These are phyloP conservation scores for Colletotrichum scovillei DNA, from an alignment of 2,329 filamentous ascomycete genomes.

Conservation along the genomic window DNA sequence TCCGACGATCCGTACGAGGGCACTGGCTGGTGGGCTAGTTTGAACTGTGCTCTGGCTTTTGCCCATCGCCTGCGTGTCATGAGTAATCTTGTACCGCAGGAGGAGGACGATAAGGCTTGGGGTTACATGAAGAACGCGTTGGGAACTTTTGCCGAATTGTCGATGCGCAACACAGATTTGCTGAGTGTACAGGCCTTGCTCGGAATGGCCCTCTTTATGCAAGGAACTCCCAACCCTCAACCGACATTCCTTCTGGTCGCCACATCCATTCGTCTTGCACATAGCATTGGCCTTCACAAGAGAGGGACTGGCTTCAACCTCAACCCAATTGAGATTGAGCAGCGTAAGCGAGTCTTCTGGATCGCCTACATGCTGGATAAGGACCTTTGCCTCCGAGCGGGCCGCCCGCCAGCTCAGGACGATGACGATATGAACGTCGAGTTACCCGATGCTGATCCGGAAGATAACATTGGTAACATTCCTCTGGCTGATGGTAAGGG, in stretches of 20 bases:
- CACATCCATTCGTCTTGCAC: slow-evolving; percentile 88
- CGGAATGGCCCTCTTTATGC: slow-evolving; percentile 93
- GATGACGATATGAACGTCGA: slow-evolving; percentile 92
- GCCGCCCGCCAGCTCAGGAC: slow-evolving; percentile 70
- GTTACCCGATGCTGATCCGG: slow-evolving; percentile 88
- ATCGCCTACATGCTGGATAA: slow-evolving; percentile 75
- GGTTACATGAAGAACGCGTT: slow-evolving; percentile 96
- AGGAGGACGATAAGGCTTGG: slow-evolving; percentile 96
- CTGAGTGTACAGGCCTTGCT: slow-evolving; percentile 93
- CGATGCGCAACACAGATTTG: slow-evolving; percentile 95
- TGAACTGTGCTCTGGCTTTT: slow-evolving; percentile 95
- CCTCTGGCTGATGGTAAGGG: slow-evolving; percentile 88
- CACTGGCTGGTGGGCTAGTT: slow-evolving; percentile 97
- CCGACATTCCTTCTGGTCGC: slow-evolving; percentile 92
- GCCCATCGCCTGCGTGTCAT: slow-evolving; percentile 92
- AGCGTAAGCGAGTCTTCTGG: slow-evolving; percentile 77
- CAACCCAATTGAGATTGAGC: slow-evolving; percentile 93
- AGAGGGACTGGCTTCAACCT: slow-evolving; percentile 92
- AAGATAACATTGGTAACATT: slow-evolving; percentile 94
- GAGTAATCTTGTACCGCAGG: slow-evolving; percentile 90
- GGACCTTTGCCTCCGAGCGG: slow-evolving; percentile 69
- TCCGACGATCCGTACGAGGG: slow-evolving; percentile 92
- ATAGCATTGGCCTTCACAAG: slow-evolving; percentile 96
- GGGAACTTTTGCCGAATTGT: slow-evolving; percentile 90
- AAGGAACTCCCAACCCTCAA: slow-evolving; percentile 96